These are phyloP conservation scores for Incumbomyces delicatus DNA, from an alignment of 2,329 filamentous ascomycete species.

Conservation along the genomic window DNA sequence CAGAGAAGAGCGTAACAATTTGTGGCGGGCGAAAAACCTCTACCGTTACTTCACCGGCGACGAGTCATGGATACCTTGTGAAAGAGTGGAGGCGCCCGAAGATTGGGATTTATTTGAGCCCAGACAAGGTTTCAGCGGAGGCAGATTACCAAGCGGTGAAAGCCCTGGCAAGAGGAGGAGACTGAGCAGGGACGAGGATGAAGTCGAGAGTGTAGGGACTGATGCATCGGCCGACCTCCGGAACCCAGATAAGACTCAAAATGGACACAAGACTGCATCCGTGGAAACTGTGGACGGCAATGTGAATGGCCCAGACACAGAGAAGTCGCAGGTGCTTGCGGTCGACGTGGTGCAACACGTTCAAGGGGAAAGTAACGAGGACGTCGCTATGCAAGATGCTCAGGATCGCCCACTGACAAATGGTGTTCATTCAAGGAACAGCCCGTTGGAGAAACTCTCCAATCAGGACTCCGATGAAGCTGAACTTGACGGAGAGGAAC, in stretches of 20 bases:
- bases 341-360: too few species aligned
- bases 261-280: too few species aligned
- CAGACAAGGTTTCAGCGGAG: conserved; percentile 8
- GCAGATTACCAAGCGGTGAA: background rate
- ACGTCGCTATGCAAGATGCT: too few species aligned
- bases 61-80: conserved; percentile 49
- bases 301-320: background rate
- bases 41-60: conserved; percentile 52
- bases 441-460: too few species aligned
- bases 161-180: conserved; percentile 9
- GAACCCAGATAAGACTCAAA: too few species aligned
- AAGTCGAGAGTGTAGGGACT: background rate
- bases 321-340: too few species aligned
- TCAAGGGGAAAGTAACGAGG: too few species aligned
- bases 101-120: conserved; percentile 41
- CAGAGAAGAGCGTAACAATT: conserved; percentile 45
- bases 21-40: conserved; percentile 50
- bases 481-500: too few species aligned
- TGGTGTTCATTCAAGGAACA: too few species aligned
- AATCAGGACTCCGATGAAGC: too few species aligned
- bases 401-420: too few species aligned
- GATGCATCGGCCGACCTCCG: too few species aligned
- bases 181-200: conserved; percentile 10
- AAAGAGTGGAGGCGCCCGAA: conserved; percentile 40
- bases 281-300: background rate